phyloP scores from a whole-genome alignment of 2,329 filamentous ascomycete genomes.

The Phialophora expanda region DNA sequence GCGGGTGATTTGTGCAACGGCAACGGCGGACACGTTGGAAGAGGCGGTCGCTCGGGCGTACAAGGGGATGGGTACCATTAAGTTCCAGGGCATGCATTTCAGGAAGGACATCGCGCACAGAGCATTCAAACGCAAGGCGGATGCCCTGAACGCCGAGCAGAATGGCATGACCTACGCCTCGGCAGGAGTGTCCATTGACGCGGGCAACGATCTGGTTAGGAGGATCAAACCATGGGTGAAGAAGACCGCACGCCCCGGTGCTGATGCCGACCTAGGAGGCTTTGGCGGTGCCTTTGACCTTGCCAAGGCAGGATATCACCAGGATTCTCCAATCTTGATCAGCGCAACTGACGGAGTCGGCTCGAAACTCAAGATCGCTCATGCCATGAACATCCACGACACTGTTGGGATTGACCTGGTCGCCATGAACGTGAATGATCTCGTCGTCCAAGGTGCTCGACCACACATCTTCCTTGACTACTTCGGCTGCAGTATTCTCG shows the following conservation, averaged over 20 bases:
- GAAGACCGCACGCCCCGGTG: constrained; percentile 81
- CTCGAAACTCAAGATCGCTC: constrained; percentile 95
- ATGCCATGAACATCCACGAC: constrained; percentile 85
- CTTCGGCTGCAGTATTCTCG: constrained; percentile 89
- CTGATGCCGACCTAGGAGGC: constrained; percentile 91
- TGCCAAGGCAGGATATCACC: constrained; percentile 75
- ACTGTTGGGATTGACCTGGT: constrained; percentile 97
- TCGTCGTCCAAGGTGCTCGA: constrained; percentile 93
- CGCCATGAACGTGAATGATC: constrained; percentile 98
- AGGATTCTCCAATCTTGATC: constrained; percentile 78
- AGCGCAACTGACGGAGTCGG: constrained; percentile 95
- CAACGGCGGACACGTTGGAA: constrained; percentile 74
- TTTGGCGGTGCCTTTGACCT: constrained; percentile 90
- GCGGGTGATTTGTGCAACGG: constrained; percentile 90
- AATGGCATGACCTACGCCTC: constrained; percentile 79
- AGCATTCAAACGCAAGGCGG: constrained; percentile 46
- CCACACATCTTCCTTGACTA: constrained; percentile 98
- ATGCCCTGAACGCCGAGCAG: constrained; percentile 25
- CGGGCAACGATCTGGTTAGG: constrained; percentile 89
- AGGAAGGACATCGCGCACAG: constrained; percentile 90
- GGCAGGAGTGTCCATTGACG: constrained; percentile 92
- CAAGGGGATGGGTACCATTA: constrained; percentile 75
- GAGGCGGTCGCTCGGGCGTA: constrained; percentile 90
- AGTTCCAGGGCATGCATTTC: constrained; percentile 89
- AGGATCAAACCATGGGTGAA: constrained; percentile 90